Percentiles rank a stretch among this genome's conserved stretches.
Conservation (phyloP, 208 protist genomes). For the Leishmania braziliensis region DNA sequence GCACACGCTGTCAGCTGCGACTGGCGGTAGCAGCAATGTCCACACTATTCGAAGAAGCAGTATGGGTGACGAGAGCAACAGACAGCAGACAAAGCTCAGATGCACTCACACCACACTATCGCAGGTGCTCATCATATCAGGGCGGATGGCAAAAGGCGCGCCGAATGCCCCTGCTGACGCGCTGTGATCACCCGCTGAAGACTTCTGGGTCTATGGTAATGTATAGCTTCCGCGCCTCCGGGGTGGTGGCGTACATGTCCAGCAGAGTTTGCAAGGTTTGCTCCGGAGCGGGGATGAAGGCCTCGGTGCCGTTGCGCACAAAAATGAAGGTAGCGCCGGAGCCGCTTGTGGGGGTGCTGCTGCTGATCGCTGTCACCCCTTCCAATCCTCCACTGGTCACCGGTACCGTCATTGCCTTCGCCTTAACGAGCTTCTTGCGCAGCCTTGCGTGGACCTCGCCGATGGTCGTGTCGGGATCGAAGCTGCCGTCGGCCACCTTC, state of each 20-base stretch:
- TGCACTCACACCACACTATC: not conserved
- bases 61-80: not conserved
- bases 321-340: slow-evolving; percentile 53
- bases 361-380: slow-evolving; percentile 12
- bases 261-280: slow-evolving; percentile 61
- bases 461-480: slow-evolving; percentile 56
- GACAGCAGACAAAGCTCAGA: not conserved
- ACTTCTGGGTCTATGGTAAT: slow-evolving; percentile 62
- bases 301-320: slow-evolving; percentile 63
- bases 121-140: not conserved
- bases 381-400: not conserved
- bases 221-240: slow-evolving; percentile 45
- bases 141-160: slow-evolving; percentile 4
- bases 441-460: slow-evolving; percentile 63
- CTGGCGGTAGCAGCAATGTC: not conserved
- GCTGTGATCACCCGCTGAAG: slow-evolving; percentile 53
- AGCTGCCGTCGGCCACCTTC: slow-evolving; percentile 54
- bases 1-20: no score
- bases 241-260: slow-evolving; percentile 47
- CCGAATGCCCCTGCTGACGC: not conserved
- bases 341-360: slow-evolving; percentile 1
- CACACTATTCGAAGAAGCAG: not conserved
- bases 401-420: slow-evolving; percentile 2
- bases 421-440: slow-evolving; percentile 61
- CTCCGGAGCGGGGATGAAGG: slow-evolving; percentile 74